Conservation (phyloP, 306 rosid species). For the Ochetophila trinervis region DNA sequence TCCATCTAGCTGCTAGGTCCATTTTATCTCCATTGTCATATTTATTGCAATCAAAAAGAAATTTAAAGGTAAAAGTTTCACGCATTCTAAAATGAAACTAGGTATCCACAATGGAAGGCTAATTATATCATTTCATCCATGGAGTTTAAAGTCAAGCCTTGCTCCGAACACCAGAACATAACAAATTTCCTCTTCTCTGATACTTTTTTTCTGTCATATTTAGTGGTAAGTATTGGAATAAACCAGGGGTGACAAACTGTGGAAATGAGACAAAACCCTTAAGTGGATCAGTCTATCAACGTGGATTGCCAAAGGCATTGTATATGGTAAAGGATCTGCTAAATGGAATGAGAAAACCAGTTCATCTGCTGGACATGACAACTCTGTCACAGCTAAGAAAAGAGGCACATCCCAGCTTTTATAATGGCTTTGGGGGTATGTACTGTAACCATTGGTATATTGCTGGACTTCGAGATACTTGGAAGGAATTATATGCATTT, state of each 20-base stretch:
- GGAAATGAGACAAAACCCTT: too few relatives aligned
- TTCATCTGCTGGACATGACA: constrained; percentile 58
- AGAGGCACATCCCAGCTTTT: constrained; percentile 62
- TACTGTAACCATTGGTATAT: constrained; percentile 81
- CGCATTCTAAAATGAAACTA: too few relatives aligned
- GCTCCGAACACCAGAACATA: neutral
- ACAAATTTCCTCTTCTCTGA: neutral
- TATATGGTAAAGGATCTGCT: constrained; percentile 38
- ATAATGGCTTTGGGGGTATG: constrained; percentile 48
- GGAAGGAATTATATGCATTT: constrained; percentile 50
- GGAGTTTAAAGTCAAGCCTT: neutral
- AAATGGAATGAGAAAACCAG: constrained; percentile 30
- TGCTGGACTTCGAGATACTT: constrained; percentile 63
- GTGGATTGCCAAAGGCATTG: constrained; percentile 43
- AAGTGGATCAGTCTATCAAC: constrained; percentile 40
- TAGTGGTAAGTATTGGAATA: constrained; percentile 50
- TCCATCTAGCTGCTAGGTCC: neutral
- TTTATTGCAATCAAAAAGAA: neutral
- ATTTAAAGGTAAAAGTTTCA: neutral
- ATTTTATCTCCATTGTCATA: neutral
- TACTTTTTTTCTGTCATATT: neutral
- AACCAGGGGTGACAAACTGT: constrained; percentile 46
- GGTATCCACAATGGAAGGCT: too few relatives aligned
- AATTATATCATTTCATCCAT: neutral
- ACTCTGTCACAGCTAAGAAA: constrained; percentile 65